Evolutionary conservation across 495 filamentous ascomycete species (phyloP), one percentile per base, ranked within the genome.

Genomic region (Xylaria scruposa): DNA sequence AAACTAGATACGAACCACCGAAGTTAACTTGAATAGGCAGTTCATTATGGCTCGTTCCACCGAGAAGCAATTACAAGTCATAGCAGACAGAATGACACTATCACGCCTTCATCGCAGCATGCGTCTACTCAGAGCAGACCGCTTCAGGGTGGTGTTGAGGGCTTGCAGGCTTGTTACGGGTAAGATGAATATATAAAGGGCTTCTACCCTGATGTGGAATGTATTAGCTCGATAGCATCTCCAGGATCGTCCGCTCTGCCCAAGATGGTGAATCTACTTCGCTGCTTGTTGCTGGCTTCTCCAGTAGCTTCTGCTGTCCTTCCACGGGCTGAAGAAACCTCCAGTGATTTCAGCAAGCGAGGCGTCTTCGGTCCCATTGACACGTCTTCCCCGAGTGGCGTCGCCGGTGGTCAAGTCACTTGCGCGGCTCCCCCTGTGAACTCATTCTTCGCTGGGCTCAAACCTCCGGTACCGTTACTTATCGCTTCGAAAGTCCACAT

Each of bases 21-120:
- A 54, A 54, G 51, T 54, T 54, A 54, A 54, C 51, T 54, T 54
- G 51, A 54, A 54, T 54, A 54, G 51, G 51, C 51, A 54, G 51
- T 29, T 54, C 51, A 54, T 26, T 54, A 54, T 13, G 51, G 21
- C 0, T 54, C 9, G 51, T 54, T 54, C 4, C 9, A 9, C 51
- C 2, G 4, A 24, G 51, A 8, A 54, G 21, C 21, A 26, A 54
- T 10, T 54, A 10, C 21, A 29, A 29, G 51, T 8, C 24, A 10
- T 54, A 12, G 24, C 21, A 54, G 10, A 54, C 21, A 26, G 21
- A 29, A 54, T 12, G n/a, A 51, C n/a, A 24, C 47, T 10, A 51
- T 51, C 47, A 24, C n/a, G 47, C 24, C n/a, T 51, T 51, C n/a
- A 24, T 24, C 47, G 8, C 8, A 24, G 47, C n/a, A 51, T 51